A percentile compares a stretch with the other conserved stretches of the same genome.
Conservation (phyloP, 2,329 filamentous ascomycete species). For the Pseudocercospora musae region DNA sequence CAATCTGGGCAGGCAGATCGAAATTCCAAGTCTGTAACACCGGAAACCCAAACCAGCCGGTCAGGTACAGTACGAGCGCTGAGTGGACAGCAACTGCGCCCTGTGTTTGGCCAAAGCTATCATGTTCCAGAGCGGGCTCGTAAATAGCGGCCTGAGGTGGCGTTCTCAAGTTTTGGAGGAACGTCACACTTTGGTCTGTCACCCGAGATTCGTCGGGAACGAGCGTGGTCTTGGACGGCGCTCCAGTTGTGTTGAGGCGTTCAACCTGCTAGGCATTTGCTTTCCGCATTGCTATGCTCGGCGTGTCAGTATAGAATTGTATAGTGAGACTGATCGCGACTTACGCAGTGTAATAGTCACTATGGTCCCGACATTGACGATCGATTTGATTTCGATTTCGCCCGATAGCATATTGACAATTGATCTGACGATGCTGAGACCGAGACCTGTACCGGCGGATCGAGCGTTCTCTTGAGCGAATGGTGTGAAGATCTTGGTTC, state of each 20-base stretch:
- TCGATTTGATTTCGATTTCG: conserved; percentile 51
- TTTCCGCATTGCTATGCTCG: conserved; percentile 49
- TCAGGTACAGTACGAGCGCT: conserved; percentile 24
- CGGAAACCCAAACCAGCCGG: conserved; percentile 25
- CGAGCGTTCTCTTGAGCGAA: conserved; percentile 63
- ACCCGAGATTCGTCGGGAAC: conserved; percentile 1
- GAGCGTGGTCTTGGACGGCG: background rate
- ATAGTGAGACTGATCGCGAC: conserved; percentile 23
- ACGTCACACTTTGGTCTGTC: conserved; percentile 43
- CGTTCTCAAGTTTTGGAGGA: conserved; percentile 43
- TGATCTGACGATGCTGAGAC: conserved; percentile 59
- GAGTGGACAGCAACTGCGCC: conserved; percentile 22
- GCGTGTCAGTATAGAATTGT: conserved; percentile 38
- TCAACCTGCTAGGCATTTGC: background rate
- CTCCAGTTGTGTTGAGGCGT: background rate
- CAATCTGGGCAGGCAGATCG: conserved; percentile 18
- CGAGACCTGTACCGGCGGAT: conserved; percentile 60
- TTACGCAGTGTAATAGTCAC: conserved; percentile 21
- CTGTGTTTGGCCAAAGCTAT: conserved; percentile 23
- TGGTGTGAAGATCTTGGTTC: conserved; percentile 59
- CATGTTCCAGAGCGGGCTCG: conserved; percentile 21
- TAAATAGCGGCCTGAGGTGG: conserved; percentile 25
- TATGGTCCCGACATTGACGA: conserved; percentile 25
- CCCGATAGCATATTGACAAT: conserved; percentile 62
- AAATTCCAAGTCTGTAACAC: conserved; percentile 25